These are phyloP conservation scores for Nakazawaea sp. DNA, from an alignment of 805 yeast species.

Conservation along the genomic window DNA sequence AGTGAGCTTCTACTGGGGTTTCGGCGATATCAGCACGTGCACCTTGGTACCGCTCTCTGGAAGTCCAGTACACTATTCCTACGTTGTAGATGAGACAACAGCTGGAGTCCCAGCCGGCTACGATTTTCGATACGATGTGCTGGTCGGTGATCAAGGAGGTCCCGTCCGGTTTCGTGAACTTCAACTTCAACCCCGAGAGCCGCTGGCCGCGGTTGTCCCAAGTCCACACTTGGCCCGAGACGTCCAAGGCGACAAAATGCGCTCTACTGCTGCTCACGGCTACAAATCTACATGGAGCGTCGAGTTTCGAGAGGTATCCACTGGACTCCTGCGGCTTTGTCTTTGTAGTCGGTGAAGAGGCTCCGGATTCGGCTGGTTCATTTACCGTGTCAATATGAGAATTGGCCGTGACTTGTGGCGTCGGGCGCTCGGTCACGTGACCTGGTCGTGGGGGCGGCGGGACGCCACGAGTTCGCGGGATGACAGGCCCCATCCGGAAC, in stretches of 20 bases:
- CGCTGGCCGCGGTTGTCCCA: constrained; percentile 47
- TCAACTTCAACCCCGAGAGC: constrained; percentile 35
- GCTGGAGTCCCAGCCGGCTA: constrained; percentile 64
- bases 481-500: neutral
- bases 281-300: constrained; percentile 14
- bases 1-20: constrained; percentile 29
- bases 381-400: constrained; percentile 1
- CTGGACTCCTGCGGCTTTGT: constrained; percentile 16
- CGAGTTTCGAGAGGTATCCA: constrained; percentile 8
- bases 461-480: constrained; percentile 1
- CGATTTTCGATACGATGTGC: constrained; percentile 35
- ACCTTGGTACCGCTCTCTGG: constrained; percentile 17
- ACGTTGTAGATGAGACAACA: constrained; percentile 39
- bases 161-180: constrained; percentile 25
- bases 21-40: constrained; percentile 19
- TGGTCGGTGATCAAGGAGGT: constrained; percentile 6
- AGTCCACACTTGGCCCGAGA: constrained; percentile 39
- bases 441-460: constrained; percentile 7
- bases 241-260: constrained; percentile 57
- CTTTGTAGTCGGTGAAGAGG: constrained; percentile 8
- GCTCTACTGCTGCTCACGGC: constrained; percentile 57
- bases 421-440: neutral
- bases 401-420: constrained; percentile 1
- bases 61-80: constrained; percentile 57
- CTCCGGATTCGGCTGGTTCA: constrained; percentile 8